phyloP scores from a whole-genome alignment of 768 basidiomycete genomes.

The Boletellus emodensis region DNA sequence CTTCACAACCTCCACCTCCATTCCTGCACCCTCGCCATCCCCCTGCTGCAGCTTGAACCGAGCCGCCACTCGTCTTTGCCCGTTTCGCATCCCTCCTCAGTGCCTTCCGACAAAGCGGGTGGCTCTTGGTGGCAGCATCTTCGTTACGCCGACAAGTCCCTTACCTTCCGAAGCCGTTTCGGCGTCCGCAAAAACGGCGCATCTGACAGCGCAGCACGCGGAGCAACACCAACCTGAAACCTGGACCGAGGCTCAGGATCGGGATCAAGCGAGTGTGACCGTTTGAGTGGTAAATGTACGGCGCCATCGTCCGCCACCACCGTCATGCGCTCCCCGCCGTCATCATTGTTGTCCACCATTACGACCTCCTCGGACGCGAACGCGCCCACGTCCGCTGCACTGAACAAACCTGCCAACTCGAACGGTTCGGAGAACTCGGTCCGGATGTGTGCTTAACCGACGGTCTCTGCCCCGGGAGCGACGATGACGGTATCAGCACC shows the following conservation, averaged over 20 bases:
- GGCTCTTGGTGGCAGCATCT: slow-evolving; percentile 38
- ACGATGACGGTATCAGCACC: slow-evolving; percentile 33
- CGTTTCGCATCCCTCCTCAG: slow-evolving; percentile 65
- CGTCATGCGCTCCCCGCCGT: slow-evolving; percentile 26
- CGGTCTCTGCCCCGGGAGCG: slow-evolving; percentile 73
- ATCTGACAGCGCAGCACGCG: neutral
- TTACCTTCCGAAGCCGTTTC: slow-evolving; percentile 58
- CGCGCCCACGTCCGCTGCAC: slow-evolving; percentile 76
- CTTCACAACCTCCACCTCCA: slow-evolving; percentile 30
- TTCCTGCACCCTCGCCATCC: slow-evolving; percentile 10
- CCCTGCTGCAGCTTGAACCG: slow-evolving; percentile 15
- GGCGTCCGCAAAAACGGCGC: slow-evolving; percentile 31
- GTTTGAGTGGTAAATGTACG: slow-evolving; percentile 29
- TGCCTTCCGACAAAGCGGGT: slow-evolving; percentile 52
- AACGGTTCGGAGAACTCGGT: slow-evolving; percentile 72
- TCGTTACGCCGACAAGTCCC: slow-evolving; percentile 56
- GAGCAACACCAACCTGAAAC: no score
- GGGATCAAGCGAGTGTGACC: slow-evolving; percentile 14
- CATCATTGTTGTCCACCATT: slow-evolving; percentile 40
- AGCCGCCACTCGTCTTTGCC: slow-evolving; percentile 50
- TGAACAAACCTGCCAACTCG: slow-evolving; percentile 75
- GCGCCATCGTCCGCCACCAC: slow-evolving; percentile 40
- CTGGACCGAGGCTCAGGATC: neutral
- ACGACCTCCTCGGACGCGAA: slow-evolving; percentile 47
- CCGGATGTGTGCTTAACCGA: slow-evolving; percentile 79